Evolutionary conservation across 2,329 filamentous ascomycete genomes (phyloP).

Genomic region (Fusarium proliferatum): DNA sequence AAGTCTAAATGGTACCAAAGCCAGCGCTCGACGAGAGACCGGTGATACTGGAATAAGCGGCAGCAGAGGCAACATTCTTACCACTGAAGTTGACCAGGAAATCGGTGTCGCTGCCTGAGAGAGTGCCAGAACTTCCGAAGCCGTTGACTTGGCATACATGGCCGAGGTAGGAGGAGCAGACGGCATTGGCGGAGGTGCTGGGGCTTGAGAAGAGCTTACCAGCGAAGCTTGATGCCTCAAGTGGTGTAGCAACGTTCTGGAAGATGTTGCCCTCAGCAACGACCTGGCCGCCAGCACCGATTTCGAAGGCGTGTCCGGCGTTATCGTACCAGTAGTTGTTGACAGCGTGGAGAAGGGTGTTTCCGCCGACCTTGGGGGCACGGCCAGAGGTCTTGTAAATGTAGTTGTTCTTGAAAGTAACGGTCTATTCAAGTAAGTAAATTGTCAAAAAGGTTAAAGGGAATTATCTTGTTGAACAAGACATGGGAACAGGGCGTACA

Average conservation of each 20-base stretch:
- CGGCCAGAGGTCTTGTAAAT: slow-evolving; percentile 45
- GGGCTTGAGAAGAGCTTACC: slow-evolving; percentile 50
- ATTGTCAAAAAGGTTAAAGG: accelerated
- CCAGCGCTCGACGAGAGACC: slow-evolving; percentile 56
- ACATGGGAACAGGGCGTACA: background rate
- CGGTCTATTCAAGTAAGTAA: background rate
- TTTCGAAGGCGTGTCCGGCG: background rate
- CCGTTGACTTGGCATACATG: slow-evolving; percentile 62
- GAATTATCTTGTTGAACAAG: accelerated
- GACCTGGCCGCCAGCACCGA: background rate
- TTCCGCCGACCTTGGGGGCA: background rate
- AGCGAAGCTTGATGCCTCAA: slow-evolving; percentile 50
- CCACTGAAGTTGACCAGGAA: slow-evolving; percentile 63
- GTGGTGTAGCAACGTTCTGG: background rate
- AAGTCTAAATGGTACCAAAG: slow-evolving; percentile 54
- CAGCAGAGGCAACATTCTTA: slow-evolving; percentile 62
- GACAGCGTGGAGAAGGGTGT: slow-evolving; percentile 7
- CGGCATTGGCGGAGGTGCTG: slow-evolving; percentile 49
- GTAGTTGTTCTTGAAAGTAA: slow-evolving; percentile 68
- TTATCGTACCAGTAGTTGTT: slow-evolving; percentile 16
- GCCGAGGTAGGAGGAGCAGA: slow-evolving; percentile 59
- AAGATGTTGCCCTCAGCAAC: slow-evolving; percentile 4
- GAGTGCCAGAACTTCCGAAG: slow-evolving; percentile 54
- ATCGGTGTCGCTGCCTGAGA: slow-evolving; percentile 54
- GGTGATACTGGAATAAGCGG: slow-evolving; percentile 48